These are phyloP conservation scores for Irpex rosettiformis DNA, from an alignment of 1,284 basidiomycete species.

Conservation along the genomic window DNA sequence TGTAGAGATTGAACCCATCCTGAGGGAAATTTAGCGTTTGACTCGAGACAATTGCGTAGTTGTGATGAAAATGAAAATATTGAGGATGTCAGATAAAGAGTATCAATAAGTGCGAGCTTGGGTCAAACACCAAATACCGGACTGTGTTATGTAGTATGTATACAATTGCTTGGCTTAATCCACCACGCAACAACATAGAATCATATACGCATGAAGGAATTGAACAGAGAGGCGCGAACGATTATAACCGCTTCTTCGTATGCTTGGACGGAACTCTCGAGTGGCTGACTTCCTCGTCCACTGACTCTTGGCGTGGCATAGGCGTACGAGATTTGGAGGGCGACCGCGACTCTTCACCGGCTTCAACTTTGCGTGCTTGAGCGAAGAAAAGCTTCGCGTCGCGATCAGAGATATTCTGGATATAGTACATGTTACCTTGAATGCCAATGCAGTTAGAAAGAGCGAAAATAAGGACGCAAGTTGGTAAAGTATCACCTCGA, in stretches of 20 bases:
- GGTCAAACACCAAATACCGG: neutral
- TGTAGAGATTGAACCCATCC: no score
- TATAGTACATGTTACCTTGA: conserved; percentile 85
- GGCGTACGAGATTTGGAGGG: neutral
- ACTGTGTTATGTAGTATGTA: neutral
- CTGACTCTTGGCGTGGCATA: neutral
- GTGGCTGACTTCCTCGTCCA: neutral
- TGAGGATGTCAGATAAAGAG: no score
- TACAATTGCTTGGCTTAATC: neutral
- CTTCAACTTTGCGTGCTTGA: conserved; percentile 77
- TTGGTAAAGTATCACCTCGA: conserved; percentile 56
- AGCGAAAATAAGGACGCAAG: neutral
- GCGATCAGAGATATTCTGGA: conserved; percentile 82
- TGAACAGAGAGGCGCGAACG: neutral
- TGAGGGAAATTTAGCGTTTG: no score
- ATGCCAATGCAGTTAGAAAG: neutral
- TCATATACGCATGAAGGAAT: neutral
- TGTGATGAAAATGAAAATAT: no score
- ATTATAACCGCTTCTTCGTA: neutral
- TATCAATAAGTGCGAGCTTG: neutral
- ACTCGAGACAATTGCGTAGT: no score
- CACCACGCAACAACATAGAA: neutral
- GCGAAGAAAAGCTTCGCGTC: conserved; percentile 89
- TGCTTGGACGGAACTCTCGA: neutral
- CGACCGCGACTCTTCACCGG: conserved; percentile 25